Percentiles rank a stretch among this genome's conserved stretches.
These are phyloP conservation scores for Sporobolomyces phaffii DNA, from an alignment of 768 basidiomycete genomes.

Conservation along the genomic window DNA sequence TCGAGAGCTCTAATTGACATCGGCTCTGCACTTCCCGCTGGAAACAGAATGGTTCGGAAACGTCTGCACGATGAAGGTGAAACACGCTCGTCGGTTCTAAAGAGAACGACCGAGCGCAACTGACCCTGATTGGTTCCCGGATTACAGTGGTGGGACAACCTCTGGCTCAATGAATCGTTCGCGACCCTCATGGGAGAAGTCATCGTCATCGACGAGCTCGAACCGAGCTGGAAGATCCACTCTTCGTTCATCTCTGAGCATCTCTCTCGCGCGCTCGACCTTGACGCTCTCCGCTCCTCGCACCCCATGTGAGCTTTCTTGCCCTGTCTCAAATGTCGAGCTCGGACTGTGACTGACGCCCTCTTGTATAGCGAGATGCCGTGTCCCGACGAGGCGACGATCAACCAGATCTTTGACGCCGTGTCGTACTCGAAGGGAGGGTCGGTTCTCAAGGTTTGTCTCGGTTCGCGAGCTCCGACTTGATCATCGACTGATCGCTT, in stretches of 20 bases:
- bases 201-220: constrained; percentile 59
- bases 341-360: background rate
- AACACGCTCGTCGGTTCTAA: background rate
- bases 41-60: constrained; percentile 58
- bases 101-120: background rate
- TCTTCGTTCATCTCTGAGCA: constrained; percentile 67
- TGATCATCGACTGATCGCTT: no score
- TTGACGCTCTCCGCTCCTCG: constrained; percentile 82
- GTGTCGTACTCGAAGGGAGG: constrained; percentile 65
- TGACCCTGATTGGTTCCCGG: background rate
- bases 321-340: background rate
- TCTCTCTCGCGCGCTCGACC: constrained; percentile 64
- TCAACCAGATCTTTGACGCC: constrained; percentile 71
- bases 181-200: constrained; percentile 72
- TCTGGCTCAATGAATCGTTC: constrained; percentile 46
- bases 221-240: constrained; percentile 59
- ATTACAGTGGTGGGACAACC: constrained; percentile 44
- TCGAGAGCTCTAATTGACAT: no score
- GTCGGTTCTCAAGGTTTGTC: constrained; percentile 61
- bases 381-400: constrained; percentile 24
- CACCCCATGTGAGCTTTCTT: constrained; percentile 65
- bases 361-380: background rate
- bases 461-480: no score
- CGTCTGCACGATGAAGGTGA: constrained; percentile 73
- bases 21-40: no score